These are phyloP conservation scores for Coffea canephora DNA, from an alignment of 257 asterid genomes.

Conservation along the genomic window DNA sequence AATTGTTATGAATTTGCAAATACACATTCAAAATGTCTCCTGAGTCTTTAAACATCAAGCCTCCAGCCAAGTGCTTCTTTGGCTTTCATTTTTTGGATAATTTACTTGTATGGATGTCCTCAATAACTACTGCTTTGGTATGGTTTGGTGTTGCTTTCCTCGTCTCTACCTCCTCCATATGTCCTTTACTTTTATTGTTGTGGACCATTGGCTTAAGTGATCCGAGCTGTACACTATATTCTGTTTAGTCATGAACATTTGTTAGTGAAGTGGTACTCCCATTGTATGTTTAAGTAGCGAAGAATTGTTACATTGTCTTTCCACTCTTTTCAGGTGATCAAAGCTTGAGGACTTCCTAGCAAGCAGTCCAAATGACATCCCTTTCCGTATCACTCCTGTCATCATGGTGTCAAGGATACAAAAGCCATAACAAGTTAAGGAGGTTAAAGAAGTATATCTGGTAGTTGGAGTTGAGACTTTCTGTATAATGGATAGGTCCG, in stretches of 20 bases:
- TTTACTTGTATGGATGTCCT: background rate
- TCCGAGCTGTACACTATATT: background rate
- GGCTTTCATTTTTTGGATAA: background rate
- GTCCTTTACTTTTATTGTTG: background rate
- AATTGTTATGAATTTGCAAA: background rate
- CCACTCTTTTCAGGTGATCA: conserved; percentile 41
- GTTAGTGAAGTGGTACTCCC: background rate
- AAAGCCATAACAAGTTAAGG: background rate
- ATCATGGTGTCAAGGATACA: conserved; percentile 15
- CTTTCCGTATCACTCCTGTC: conserved; percentile 16
- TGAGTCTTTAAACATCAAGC: background rate
- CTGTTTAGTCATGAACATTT: background rate
- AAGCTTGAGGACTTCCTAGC: conserved; percentile 17
- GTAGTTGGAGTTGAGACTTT: conserved; percentile 9
- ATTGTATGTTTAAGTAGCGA: background rate
- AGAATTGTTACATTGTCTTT: conserved; percentile 2
- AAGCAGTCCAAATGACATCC: conserved; percentile 17
- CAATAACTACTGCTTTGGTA: background rate
- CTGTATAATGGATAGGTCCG: conserved; percentile 66
- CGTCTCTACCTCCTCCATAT: background rate
- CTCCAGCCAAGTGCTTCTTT: background rate
- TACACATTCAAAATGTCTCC: background rate
- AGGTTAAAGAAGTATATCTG: conserved; percentile 10
- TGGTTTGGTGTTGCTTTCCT: background rate
- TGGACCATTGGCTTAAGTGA: background rate